Percentiles rank a stretch among this genome's conserved stretches.
Evolutionary conservation across 306 rosid species (phyloP).

Genomic region (Glycyrrhiza uralensis): DNA sequence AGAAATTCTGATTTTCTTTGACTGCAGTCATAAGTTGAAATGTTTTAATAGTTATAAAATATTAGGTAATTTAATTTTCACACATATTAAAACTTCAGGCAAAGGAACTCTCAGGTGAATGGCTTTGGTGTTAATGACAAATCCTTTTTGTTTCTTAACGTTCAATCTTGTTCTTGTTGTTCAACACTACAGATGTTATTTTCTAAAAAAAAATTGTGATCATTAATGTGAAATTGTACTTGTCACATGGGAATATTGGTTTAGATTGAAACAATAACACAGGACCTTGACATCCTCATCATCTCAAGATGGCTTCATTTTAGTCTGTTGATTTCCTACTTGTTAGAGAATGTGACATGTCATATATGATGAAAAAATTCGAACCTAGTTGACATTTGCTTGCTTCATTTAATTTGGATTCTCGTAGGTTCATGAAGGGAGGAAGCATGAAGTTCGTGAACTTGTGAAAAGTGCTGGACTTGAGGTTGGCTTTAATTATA

Average conservation of each 20-base stretch:
- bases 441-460: constrained; percentile 96
- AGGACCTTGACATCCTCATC: neutral
- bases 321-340: constrained; percentile 7
- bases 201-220: neutral
- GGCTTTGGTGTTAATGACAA: neutral
- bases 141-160: neutral
- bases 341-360: neutral
- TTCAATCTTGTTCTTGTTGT: neutral
- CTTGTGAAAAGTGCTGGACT: constrained; percentile 88
- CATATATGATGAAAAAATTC: neutral
- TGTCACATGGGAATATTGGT: neutral
- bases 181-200: neutral
- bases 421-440: constrained; percentile 90
- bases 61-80: neutral
- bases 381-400: constrained; percentile 26
- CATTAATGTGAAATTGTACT: neutral
- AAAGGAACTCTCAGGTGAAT: neutral
- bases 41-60: neutral
- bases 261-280: neutral
- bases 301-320: constrained; percentile 1
- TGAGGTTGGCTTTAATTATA: constrained; percentile 58
- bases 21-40: neutral
- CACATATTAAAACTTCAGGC: neutral
- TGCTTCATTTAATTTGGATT: constrained; percentile 30
- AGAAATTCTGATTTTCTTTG: neutral